phyloP scores from a whole-genome alignment of 805 yeast genomes.

The Zygosaccharomyces gambellarensis region DNA sequence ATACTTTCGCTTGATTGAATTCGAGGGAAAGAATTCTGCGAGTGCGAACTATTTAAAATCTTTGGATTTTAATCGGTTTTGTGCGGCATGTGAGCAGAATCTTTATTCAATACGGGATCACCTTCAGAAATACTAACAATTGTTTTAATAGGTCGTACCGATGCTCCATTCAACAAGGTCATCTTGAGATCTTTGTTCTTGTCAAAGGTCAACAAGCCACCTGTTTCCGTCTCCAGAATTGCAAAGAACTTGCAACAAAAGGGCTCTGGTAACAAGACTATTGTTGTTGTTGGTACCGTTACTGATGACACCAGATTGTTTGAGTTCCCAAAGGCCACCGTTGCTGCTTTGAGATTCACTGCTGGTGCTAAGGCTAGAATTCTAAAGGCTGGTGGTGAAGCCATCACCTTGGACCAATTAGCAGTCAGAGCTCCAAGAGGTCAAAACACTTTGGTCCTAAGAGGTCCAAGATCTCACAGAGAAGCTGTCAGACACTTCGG shows the following conservation, averaged over 20 bases:
- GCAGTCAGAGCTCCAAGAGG: constrained; percentile 99
- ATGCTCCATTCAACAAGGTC: constrained; percentile 97
- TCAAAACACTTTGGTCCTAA: constrained; percentile 93
- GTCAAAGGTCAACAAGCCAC: constrained; percentile 99
- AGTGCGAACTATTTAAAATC: constrained; percentile 29
- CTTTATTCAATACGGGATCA: constrained; percentile 18
- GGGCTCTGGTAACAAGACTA: constrained; percentile 84
- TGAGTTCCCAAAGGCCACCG: constrained; percentile 93
- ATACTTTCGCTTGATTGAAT: constrained; percentile 1
- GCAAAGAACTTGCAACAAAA: constrained; percentile 74
- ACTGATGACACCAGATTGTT: constrained; percentile 95
- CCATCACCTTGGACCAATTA: constrained; percentile 97
- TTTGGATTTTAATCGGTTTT: constrained; percentile 1
- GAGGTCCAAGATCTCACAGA: constrained; percentile 99
- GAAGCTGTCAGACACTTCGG: constrained; percentile 99
- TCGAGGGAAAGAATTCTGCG: constrained; percentile 31
- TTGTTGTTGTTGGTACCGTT: constrained; percentile 98
- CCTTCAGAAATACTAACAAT: constrained; percentile 36
- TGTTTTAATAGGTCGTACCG: constrained; percentile 78
- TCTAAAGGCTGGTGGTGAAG: constrained; percentile 98
- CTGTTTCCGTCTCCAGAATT: constrained; percentile 93
- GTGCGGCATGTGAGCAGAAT: constrained; percentile 48
- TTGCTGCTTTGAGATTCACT: constrained; percentile 99
- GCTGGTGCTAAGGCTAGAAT: constrained; percentile 98
- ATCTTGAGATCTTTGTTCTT: constrained; percentile 90